These are phyloP conservation scores for Phytophthora cajani DNA, from an alignment of 352 stramenopile species.

Conservation along the genomic window DNA sequence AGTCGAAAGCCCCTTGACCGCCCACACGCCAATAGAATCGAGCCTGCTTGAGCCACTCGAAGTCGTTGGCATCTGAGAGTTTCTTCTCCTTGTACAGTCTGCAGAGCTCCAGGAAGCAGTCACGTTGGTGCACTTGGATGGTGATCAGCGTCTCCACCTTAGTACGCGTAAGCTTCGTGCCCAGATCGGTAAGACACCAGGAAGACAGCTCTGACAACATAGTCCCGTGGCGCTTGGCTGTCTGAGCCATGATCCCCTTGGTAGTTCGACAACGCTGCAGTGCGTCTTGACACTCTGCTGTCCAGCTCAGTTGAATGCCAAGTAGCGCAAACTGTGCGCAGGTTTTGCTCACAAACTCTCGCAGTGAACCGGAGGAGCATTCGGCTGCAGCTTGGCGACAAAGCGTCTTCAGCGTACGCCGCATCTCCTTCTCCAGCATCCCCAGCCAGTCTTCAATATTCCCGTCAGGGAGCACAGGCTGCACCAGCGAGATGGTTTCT, in stretches of 20 bases:
- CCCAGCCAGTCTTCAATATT: slow-evolving; percentile 90
- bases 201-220: slow-evolving; percentile 91
- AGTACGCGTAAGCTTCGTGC: slow-evolving; percentile 90
- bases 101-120: slow-evolving; percentile 77
- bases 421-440: slow-evolving; percentile 76
- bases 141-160: slow-evolving; percentile 96
- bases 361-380: slow-evolving; percentile 51
- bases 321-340: slow-evolving; percentile 79
- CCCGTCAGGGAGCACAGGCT: slow-evolving; percentile 61
- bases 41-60: slow-evolving; percentile 86
- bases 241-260: slow-evolving; percentile 90
- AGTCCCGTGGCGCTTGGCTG: slow-evolving; percentile 74
- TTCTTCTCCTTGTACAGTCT: slow-evolving; percentile 85
- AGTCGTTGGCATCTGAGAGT: slow-evolving; percentile 75
- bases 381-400: slow-evolving; percentile 68
- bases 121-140: slow-evolving; percentile 92
- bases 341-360: slow-evolving; percentile 78
- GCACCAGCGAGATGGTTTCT: slow-evolving; percentile 73
- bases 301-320: slow-evolving; percentile 84
- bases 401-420: slow-evolving; percentile 66
- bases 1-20: slow-evolving; percentile 73
- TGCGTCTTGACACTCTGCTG: slow-evolving; percentile 72
- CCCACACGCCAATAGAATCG: slow-evolving; percentile 75
- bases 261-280: slow-evolving; percentile 78
- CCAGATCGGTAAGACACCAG: slow-evolving; percentile 91